A percentile compares a stretch with the other conserved stretches of the same genome.
Evolutionary conservation across 805 yeast species (phyloP).

Genomic region (Spathaspora arborariae): DNA sequence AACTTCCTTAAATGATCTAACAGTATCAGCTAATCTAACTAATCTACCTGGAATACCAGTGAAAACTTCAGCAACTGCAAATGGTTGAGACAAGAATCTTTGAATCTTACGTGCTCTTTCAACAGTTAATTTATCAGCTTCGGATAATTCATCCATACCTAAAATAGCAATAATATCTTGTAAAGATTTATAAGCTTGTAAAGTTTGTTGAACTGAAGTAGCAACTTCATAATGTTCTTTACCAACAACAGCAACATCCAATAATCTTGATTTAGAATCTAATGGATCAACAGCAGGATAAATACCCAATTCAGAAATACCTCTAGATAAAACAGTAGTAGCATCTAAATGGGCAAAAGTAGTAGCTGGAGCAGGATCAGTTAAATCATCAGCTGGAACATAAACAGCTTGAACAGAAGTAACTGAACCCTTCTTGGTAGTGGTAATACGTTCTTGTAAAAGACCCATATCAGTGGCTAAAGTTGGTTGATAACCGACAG

Average conservation of each 20-base stretch:
- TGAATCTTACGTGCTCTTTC: conserved; percentile 99
- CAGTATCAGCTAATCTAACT: conserved; percentile 94
- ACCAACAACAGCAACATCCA: conserved; percentile 96
- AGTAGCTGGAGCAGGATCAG: conserved; percentile 99
- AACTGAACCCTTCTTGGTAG: conserved; percentile 99
- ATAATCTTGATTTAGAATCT: conserved; percentile 98
- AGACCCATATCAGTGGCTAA: conserved; percentile 99
- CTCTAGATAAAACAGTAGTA: conserved; percentile 99
- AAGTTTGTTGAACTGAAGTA: conserved; percentile 91
- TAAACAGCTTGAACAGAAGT: conserved; percentile 99
- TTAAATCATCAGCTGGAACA: conserved; percentile 99
- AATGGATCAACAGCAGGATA: conserved; percentile 99
- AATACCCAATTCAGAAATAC: conserved; percentile 99
- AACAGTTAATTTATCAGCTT: conserved; percentile 96
- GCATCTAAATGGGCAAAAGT: conserved; percentile 99
- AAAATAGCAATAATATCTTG: conserved; percentile 99
- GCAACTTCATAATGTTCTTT: conserved; percentile 98
- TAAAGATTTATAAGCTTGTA: conserved; percentile 99
- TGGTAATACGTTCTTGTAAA: conserved; percentile 99
- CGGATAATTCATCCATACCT: conserved; percentile 99
- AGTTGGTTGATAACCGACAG: conserved; percentile 99
- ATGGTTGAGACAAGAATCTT: conserved; percentile 99
- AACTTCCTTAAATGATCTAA: conserved; percentile 92
- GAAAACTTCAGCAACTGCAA: conserved; percentile 99
- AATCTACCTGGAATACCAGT: conserved; percentile 99